A percentile compares a stretch with the other conserved stretches of the same genome.
phyloP scores from a whole-genome alignment of 805 yeast species.

The Saccharomycopsis synnaedendra region DNA sequence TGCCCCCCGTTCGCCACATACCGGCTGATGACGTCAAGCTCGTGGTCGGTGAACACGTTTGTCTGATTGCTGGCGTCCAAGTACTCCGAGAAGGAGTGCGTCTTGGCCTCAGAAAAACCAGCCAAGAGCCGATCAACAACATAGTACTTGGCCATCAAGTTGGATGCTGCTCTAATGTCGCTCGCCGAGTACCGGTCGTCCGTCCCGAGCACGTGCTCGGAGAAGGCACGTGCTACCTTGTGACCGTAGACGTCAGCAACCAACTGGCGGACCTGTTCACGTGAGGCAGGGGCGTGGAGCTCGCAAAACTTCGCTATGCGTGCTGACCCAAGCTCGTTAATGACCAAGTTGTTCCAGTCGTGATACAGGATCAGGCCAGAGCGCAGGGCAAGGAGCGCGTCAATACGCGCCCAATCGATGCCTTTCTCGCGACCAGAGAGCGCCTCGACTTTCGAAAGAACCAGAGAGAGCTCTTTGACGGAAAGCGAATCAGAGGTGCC shows the following conservation, averaged over 20 bases:
- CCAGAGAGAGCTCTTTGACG: neutral
- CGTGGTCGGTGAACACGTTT: constrained; percentile 6
- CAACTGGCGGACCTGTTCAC: constrained; percentile 12
- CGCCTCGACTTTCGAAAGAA: neutral
- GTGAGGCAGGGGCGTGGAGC: neutral
- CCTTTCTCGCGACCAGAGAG: neutral
- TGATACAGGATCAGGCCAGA: constrained; percentile 23
- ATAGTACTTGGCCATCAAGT: constrained; percentile 9
- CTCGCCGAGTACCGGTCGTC: neutral
- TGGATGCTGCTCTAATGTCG: constrained; percentile 7
- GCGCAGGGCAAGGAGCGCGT: no score
- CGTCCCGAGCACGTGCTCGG: constrained; percentile 20
- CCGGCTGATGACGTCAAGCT: constrained; percentile 21
- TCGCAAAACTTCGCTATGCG: constrained; percentile 25
- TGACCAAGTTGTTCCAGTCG: constrained; percentile 30
- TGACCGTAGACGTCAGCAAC: constrained; percentile 26
- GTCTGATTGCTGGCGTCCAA: neutral
- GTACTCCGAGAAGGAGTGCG: neutral
- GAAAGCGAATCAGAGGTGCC: neutral
- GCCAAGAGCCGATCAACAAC: constrained; percentile 6
- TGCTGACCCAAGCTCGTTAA: constrained; percentile 28
- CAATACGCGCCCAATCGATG: no score
- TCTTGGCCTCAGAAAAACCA: neutral
- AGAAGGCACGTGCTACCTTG: constrained; percentile 26
- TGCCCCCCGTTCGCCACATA: constrained; percentile 18